Evolutionary conservation across 441 rosid species (phyloP).

Genomic region (Melastoma candidum): DNA sequence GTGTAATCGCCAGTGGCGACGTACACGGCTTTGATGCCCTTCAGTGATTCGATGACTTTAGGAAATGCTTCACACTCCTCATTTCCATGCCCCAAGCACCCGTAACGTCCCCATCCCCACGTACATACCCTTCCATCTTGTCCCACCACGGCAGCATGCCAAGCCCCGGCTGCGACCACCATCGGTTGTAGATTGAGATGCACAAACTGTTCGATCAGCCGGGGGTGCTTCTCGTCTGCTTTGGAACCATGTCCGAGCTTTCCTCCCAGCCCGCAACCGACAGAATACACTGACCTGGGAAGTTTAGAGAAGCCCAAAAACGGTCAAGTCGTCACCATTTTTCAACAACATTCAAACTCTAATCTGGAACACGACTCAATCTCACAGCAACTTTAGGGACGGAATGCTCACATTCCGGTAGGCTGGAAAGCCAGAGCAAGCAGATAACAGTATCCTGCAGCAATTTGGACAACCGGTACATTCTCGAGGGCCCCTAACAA

Average conservation of each 20-base stretch:
- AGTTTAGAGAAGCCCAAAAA: slow-evolving; percentile 6
- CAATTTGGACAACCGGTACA: slow-evolving; percentile 82
- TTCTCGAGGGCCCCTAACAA: slow-evolving; percentile 80
- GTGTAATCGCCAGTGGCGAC: slow-evolving; percentile 93
- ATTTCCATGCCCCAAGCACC: slow-evolving; percentile 93
- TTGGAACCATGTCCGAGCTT: slow-evolving; percentile 94
- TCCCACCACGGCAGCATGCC: slow-evolving; percentile 99
- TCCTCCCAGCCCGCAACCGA: slow-evolving; percentile 98
- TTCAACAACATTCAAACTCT: neutral
- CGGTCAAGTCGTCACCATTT: neutral
- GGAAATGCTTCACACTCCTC: slow-evolving; percentile 82
- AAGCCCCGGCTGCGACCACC: slow-evolving; percentile 93
- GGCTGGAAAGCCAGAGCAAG: slow-evolving; percentile 97
- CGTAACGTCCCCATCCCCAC: slow-evolving; percentile 99
- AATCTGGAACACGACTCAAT: no score
- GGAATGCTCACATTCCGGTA: slow-evolving; percentile 73
- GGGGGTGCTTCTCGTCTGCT: slow-evolving; percentile 85
- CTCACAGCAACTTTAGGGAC: neutral
- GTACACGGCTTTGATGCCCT: slow-evolving; percentile 56
- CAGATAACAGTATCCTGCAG: slow-evolving; percentile 94
- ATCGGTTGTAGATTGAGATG: slow-evolving; percentile 65
- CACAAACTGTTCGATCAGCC: slow-evolving; percentile 70
- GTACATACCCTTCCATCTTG: slow-evolving; percentile 92
- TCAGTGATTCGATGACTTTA: slow-evolving; percentile 76
- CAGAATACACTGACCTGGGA: slow-evolving; percentile 92